Base-by-base conservation (phyloP, 2,329 filamentous ascomycete species). In the Colletotrichum truncatum region DNA sequence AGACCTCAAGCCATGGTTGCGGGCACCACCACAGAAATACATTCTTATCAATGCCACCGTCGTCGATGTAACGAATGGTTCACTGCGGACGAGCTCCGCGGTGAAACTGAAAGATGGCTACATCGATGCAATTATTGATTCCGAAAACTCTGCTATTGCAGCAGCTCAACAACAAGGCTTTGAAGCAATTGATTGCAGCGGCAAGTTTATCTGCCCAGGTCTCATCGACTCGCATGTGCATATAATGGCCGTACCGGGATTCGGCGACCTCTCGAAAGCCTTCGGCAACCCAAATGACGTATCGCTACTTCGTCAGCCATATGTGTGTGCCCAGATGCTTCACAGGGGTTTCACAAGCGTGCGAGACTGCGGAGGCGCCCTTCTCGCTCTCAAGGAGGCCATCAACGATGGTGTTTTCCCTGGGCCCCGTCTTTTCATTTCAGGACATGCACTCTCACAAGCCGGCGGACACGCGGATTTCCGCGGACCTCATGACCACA, bases 381-480 rank as follows among this genome's bases (percentile, higher is more conserved):
- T 78, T 0, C 73, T 84, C 0, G 84, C 86, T 1, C 75, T 90
- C 14, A 85, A 85, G 64, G 79, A 89, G 69, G 86, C 87, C 3
- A 79, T 89, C 26, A 79, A 78, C 2, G 85, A 89, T 25, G 81
- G 82, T 3, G 78, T 88, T 0, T 80, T 86, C 48, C 81, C 82
- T 2, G 87, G 86, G 0, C 87, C 87, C 0, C 75, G 86, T 10
- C 72, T 89, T 4, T 87, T 88, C 73, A 85, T 87, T 26, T 78
- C 84, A 0, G 83, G 82, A 4, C 79, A 83, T 51, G 85, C 82
- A 0, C 78, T 89, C 10, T 83, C 80, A 4, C 87, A 89, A 70
- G 86, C 86, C 0, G 87, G 86, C 1, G 87, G 87, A 0, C 87
- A 89, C 65, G 85, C 80, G 1, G 86, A 89, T 70, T 71, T 80